Base-by-base conservation (phyloP, 108 stramenopile genomes). In the Cylindrotheca fusiformis region DNA sequence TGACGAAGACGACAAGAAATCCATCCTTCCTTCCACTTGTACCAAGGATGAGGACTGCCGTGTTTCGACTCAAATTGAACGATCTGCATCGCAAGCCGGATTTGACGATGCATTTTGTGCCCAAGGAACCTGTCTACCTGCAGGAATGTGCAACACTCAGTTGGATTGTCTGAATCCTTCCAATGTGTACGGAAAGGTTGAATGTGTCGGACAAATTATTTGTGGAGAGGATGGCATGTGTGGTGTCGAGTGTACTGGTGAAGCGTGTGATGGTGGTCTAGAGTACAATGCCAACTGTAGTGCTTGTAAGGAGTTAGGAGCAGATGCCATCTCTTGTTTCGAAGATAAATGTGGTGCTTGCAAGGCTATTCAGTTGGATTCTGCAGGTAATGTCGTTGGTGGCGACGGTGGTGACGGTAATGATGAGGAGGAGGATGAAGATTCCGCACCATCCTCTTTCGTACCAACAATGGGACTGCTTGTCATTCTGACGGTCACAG, bases 101-200 rank as follows among this genome's bases (percentile, higher is more conserved):
- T 47, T 10, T 25, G 48, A 62, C 14, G 28, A 29, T 12, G 41
- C 27, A 50, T 68, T 60, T 28, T 68, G 67, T 33, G 67, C 50
- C 0, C 36, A 52, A 29, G 67, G 67, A 32, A 25, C 18, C 5
- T 68, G 67, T 58, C 48, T 60, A 3, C 17, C 53, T 19, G 36
- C 31, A 6, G 67, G 67, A 4, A 4, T 14, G 6, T 68, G 67
- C 58, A 36, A 32, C 30, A 21, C 20, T n/a, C 58, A 65, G 52
- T 25, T 55, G 19, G 67, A 68, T 46, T 68, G 67, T 48, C 19
- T 20, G 24, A 68, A 68, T 41, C 67, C 67, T 1, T 24, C 55
- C 2, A 68, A 68, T 50, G 25, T 27, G 32, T 68, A 68, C 44
- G 26, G 25, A n/a, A 21, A 26, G 6, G 47, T 21, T 12, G 33